Conservation (phyloP, 805 yeast species). For the Dipodascus geniculatus region DNA sequence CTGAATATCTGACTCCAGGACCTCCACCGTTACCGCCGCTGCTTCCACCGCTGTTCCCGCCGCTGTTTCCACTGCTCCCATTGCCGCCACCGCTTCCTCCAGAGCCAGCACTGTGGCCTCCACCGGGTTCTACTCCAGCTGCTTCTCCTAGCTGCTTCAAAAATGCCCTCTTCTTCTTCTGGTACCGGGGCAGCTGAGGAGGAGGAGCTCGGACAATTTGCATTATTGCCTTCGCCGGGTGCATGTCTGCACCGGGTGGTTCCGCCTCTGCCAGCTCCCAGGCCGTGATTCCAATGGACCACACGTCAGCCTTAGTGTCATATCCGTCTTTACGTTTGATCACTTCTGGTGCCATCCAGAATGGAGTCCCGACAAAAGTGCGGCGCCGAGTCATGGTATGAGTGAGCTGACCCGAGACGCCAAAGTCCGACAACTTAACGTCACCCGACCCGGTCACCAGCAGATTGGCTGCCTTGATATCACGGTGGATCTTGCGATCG, state of each 20-base stretch:
- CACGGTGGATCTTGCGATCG: constrained; percentile 74
- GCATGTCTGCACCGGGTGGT: constrained; percentile 66
- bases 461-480: constrained; percentile 83
- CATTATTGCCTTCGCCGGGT: constrained; percentile 67
- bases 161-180: not conserved
- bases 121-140: not conserved
- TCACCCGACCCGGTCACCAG: constrained; percentile 56
- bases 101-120: not conserved
- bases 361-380: constrained; percentile 91
- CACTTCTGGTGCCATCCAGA: constrained; percentile 99
- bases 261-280: constrained; percentile 73
- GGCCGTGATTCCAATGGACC: constrained; percentile 92
- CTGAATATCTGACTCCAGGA: not conserved
- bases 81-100: not conserved
- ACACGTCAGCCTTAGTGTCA: constrained; percentile 79
- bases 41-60: not conserved
- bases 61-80: not conserved
- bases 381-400: constrained; percentile 39
- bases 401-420: constrained; percentile 77
- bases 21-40: not conserved
- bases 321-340: constrained; percentile 53
- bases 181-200: constrained; percentile 29
- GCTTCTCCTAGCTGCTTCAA: not conserved
- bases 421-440: constrained; percentile 84
- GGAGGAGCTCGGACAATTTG: constrained; percentile 56